Evolutionary conservation across 495 filamentous ascomycete species (phyloP), one percentile per base, ranked within the genome.

Genomic region (Neurospora intermedia): DNA sequence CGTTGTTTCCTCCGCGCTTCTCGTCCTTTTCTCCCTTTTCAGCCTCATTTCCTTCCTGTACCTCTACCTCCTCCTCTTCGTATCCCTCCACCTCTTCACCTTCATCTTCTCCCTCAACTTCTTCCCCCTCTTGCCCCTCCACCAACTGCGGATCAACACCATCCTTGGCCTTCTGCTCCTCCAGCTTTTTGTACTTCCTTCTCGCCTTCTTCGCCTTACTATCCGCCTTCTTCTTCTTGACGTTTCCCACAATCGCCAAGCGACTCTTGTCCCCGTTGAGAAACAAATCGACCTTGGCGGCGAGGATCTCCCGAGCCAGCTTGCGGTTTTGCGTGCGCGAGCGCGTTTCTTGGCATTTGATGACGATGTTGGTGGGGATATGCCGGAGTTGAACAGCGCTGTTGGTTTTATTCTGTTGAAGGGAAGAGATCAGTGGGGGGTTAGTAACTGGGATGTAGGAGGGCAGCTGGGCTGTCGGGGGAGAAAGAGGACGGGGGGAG

Each of bases 351-450:
- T 99, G 96, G 48, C 87, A 94, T 81, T 99, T 99, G 13, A 98
- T 84, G 31, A 98, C 94, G 39, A 97, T 82, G 69, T 94, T 94
- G 10, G 94, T 95, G 16, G 94, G 93, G 27, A 92, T 82, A 83
- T 99, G 96, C 72, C 89, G 94, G 38, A 99, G 86, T 78, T 99
- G 96, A 46, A 98, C 96, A 69, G 96, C 96, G 10, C 93, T 98
- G 75, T 89, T 90, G 31, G 96, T 98, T 91, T 99, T 99, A 84
- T 99, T 99, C 92, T 94, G 71, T 43, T 7, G 13, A 18, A 2
- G 31, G n/a, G 23, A 7, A 69, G 16, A 39, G 69, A 35, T n/a
- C 27, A n/a, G n/a, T 2, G 27, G 7, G 20, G n/a, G 5, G 69
- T 72, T 70, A 45, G 35, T 41, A 9, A 39, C 39, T 39, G 40